Conservation (phyloP, 495 filamentous ascomycete species). For the Talaromyces thailandensis region DNA sequence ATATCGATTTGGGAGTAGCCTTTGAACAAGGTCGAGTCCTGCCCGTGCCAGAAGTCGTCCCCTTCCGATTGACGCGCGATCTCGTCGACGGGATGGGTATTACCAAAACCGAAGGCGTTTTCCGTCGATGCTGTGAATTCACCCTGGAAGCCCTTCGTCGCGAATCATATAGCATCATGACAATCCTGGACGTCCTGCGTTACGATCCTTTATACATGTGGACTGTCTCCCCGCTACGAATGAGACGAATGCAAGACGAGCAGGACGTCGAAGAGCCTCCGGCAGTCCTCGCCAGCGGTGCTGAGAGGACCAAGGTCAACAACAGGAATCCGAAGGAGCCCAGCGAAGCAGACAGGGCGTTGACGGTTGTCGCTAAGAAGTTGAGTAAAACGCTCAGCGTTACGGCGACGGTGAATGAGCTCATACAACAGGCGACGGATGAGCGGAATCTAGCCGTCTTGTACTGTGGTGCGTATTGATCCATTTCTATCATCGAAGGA, state of each 20-base stretch:
- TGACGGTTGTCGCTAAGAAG: conserved; percentile 92
- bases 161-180: conserved; percentile 93
- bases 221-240: conserved; percentile 82
- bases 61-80: conserved; percentile 90
- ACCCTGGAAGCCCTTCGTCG: conserved; percentile 87
- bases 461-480: conserved; percentile 61
- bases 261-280: conserved; percentile 38
- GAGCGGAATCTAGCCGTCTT: conserved; percentile 87
- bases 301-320: conserved; percentile 10
- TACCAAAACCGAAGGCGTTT: conserved; percentile 90
- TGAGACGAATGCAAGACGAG: conserved; percentile 66
- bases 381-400: conserved; percentile 88
- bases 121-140: conserved; percentile 94
- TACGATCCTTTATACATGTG: conserved; percentile 96
- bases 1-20: conserved; percentile 93
- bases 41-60: conserved; percentile 88
- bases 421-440: conserved; percentile 93
- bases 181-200: conserved; percentile 87
- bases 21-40: conserved; percentile 93
- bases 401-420: conserved; percentile 86
- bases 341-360: conserved; percentile 82
- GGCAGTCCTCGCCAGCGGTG: conserved; percentile 12
- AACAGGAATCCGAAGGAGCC: conserved; percentile 59
- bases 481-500: not conserved
- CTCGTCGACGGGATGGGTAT: conserved; percentile 96